These are phyloP conservation scores for Pontederia crassipes DNA, from an alignment of 176 grass and related monocot species.

Conservation along the genomic window DNA sequence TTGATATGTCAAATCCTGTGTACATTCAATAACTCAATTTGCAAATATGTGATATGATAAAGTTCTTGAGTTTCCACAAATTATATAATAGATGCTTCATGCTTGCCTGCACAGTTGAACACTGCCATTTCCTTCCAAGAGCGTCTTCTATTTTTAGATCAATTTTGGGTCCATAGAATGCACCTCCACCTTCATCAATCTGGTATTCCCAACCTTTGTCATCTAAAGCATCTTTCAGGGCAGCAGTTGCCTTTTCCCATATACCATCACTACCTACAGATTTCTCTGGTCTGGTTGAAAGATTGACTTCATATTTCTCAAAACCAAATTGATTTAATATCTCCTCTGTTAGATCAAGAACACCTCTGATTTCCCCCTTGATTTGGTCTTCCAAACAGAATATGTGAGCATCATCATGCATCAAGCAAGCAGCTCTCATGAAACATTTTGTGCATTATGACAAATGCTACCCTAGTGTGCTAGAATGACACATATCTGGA, in stretches of 20 bases:
- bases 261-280: conserved; percentile 76
- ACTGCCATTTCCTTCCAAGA: conserved; percentile 97
- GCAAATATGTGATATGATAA: not conserved
- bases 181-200: conserved; percentile 94
- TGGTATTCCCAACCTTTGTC: conserved; percentile 91
- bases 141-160: conserved; percentile 97
- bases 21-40: not conserved
- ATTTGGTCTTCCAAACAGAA: conserved; percentile 91
- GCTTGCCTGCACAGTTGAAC: conserved; percentile 76
- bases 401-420: conserved; percentile 96
- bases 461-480: no score
- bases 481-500: no score
- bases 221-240: conserved; percentile 61
- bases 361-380: conserved; percentile 72
- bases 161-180: conserved; percentile 96
- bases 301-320: conserved; percentile 65
- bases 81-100: conserved; percentile 12
- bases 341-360: conserved; percentile 88
- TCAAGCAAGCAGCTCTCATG: not conserved
- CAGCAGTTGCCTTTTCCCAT: conserved; percentile 90
- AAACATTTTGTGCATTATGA: not conserved
- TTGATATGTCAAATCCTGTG: not conserved
- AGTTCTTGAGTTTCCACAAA: not conserved
- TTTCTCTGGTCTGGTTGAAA: conserved; percentile 87
- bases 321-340: conserved; percentile 89